These are phyloP conservation scores for Trametes punicea DNA, from an alignment of 768 basidiomycete genomes.

Conservation along the genomic window DNA sequence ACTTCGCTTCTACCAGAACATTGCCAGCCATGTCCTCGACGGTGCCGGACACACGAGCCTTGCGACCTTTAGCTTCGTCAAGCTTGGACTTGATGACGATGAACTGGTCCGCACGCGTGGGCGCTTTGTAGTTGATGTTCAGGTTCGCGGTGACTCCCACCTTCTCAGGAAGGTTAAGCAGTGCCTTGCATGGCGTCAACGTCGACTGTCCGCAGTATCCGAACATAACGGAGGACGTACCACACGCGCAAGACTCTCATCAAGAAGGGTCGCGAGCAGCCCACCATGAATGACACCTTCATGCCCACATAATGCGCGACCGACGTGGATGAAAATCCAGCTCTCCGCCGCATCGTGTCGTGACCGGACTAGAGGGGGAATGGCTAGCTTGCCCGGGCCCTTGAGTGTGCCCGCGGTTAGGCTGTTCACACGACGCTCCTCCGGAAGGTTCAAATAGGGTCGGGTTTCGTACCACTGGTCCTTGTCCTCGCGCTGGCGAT, in stretches of 20 bases:
- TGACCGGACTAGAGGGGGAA: slow-evolving; percentile 73
- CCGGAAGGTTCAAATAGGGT: slow-evolving; percentile 68
- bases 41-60: slow-evolving; percentile 62
- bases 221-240: slow-evolving; percentile 41
- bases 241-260: slow-evolving; percentile 79
- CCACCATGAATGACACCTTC: slow-evolving; percentile 97
- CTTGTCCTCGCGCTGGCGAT: slow-evolving; percentile 47
- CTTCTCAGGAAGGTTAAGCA: slow-evolving; percentile 80
- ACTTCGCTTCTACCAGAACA: slow-evolving; percentile 80
- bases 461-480: slow-evolving; percentile 74
- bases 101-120: slow-evolving; percentile 89
- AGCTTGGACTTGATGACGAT: slow-evolving; percentile 75
- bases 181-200: slow-evolving; percentile 49
- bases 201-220: not conserved
- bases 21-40: slow-evolving; percentile 84
- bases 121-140: slow-evolving; percentile 77
- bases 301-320: slow-evolving; percentile 84
- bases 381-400: slow-evolving; percentile 82
- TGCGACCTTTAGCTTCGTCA: slow-evolving; percentile 70
- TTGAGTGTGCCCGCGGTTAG: slow-evolving; percentile 82
- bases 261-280: slow-evolving; percentile 82
- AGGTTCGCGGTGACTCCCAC: slow-evolving; percentile 93
- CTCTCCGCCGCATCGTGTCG: slow-evolving; percentile 74
- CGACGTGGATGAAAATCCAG: slow-evolving; percentile 73
- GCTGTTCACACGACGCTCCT: slow-evolving; percentile 74